A percentile compares a stretch with the other conserved stretches of the same genome.
These are phyloP conservation scores for Didymella arachidicola DNA, from an alignment of 2,329 filamentous ascomycete species.

Conservation along the genomic window DNA sequence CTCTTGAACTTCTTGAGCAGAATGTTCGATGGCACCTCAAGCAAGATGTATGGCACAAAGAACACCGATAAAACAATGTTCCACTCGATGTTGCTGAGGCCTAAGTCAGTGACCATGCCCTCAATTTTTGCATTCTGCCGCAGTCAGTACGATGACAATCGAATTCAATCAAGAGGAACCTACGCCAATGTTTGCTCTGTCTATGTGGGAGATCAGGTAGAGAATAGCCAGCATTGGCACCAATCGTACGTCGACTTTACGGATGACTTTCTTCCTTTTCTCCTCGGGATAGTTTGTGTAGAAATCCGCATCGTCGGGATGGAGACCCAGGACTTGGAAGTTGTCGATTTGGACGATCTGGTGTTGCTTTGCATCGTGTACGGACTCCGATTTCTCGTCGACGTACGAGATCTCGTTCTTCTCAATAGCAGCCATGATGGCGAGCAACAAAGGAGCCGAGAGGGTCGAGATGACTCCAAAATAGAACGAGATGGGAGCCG, in stretches of 20 bases:
- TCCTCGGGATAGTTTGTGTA: constrained; percentile 49
- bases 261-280: constrained; percentile 55
- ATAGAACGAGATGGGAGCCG: not conserved
- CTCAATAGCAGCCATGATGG: constrained; percentile 27
- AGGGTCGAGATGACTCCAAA: not conserved
- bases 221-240: constrained; percentile 53
- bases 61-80: constrained; percentile 68
- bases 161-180: not conserved
- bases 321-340: constrained; percentile 36
- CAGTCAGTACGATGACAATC: not conserved
- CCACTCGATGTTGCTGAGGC: constrained; percentile 63
- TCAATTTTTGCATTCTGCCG: constrained; percentile 65
- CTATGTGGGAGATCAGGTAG: constrained; percentile 58
- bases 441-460: not conserved
- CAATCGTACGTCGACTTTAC: constrained; percentile 37
- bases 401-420: constrained; percentile 35
- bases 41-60: constrained; percentile 57
- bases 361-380: constrained; percentile 27
- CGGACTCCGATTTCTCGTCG: constrained; percentile 33
- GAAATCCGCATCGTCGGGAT: constrained; percentile 34
- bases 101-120: constrained; percentile 66
- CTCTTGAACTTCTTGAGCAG: constrained; percentile 46
- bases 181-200: constrained; percentile 68
- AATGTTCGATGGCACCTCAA: constrained; percentile 54
- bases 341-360: constrained; percentile 39